Conservation (phyloP, 139 green algal species). For the Zygnema cylindricum region DNA sequence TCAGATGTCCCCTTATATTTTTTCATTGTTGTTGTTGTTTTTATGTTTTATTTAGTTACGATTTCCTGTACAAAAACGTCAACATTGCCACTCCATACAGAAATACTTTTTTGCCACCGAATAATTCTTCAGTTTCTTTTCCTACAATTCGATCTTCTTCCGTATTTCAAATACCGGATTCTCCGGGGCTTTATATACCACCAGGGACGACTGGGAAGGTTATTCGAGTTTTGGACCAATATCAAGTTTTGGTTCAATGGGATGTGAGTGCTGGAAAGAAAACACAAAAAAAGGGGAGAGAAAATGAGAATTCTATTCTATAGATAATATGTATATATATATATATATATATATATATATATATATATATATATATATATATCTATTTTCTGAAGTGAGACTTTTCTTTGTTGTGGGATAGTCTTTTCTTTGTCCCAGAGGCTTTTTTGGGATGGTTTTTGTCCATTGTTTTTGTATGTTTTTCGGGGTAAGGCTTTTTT, state of each 20-base stretch:
- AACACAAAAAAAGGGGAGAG: not conserved
- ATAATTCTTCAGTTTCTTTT: not conserved
- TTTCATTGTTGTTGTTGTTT: no score
- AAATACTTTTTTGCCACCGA: not conserved
- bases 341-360: not conserved
- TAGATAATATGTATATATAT: not conserved
- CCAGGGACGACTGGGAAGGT: not conserved
- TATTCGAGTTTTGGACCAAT: not conserved
- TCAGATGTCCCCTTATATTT: no score
- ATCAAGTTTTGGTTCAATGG: not conserved
- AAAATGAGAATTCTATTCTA: not conserved
- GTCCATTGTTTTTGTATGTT: no score
- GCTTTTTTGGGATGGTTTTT: no score
- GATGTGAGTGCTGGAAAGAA: not conserved
- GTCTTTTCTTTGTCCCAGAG: no score
- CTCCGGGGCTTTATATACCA: not conserved
- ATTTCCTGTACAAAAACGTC: slow-evolving; percentile 2
- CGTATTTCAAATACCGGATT: not conserved
- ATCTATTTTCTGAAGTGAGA: not conserved
- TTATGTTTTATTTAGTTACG: no score
- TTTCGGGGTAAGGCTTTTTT: no score
- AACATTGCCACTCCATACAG: not conserved
- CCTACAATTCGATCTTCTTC: not conserved
- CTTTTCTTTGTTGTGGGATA: not conserved
- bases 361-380: not conserved